A percentile compares a stretch with the other conserved stretches of the same genome.
Conservation (phyloP, 2,329 filamentous ascomycete genomes). For the Chrysoporthe cubensis region DNA sequence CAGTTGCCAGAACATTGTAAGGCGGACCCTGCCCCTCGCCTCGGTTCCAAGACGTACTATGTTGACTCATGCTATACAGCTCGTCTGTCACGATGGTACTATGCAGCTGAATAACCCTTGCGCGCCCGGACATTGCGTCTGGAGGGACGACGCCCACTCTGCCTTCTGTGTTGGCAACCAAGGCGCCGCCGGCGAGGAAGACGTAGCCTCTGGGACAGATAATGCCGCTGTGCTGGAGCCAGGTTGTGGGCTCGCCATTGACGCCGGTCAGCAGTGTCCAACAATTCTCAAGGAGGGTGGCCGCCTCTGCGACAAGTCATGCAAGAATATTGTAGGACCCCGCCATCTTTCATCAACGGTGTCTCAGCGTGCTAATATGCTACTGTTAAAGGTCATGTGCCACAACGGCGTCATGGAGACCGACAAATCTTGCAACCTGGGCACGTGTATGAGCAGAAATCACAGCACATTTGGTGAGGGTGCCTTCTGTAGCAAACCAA, state of each 20-base stretch:
- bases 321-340: not conserved
- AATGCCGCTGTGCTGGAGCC: not conserved
- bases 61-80: not conserved
- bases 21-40: not conserved
- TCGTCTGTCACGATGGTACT: slow-evolving; percentile 7
- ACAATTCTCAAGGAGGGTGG: not conserved
- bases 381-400: slow-evolving; percentile 1
- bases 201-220: not conserved
- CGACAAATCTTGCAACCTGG: not conserved
- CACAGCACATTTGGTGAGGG: not conserved
- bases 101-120: slow-evolving; percentile 10
- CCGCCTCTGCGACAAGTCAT: not conserved
- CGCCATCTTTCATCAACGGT: not conserved
- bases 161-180: not conserved
- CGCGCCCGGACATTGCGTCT: not conserved
- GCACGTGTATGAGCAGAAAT: not conserved
- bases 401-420: slow-evolving; percentile 4
- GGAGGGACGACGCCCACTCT: slow-evolving; percentile 1
- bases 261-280: not conserved
- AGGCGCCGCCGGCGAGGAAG: no score
- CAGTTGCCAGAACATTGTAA: slow-evolving; percentile 6
- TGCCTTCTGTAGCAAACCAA: not conserved
- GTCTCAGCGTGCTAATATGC: not conserved
- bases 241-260: not conserved
- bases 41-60: not conserved